phyloP scores from a whole-genome alignment of 2,329 filamentous ascomycete species.

The Diaporthe helianthi region DNA sequence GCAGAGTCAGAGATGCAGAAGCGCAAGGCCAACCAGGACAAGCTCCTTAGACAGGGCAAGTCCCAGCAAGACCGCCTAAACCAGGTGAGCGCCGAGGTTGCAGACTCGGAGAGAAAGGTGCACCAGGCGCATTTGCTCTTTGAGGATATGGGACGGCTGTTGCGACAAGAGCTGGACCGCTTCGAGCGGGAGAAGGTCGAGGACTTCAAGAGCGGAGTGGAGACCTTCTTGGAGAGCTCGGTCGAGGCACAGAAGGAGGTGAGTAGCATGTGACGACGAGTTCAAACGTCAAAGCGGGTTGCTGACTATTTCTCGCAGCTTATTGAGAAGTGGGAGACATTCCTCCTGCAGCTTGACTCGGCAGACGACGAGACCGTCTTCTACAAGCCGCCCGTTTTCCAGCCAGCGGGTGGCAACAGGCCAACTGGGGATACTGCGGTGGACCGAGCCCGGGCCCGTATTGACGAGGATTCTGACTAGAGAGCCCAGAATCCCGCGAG shows the following conservation, averaged over 20 bases:
- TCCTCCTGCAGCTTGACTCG: constrained; percentile 92
- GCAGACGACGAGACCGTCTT: constrained; percentile 82
- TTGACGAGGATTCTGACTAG: constrained; percentile 68
- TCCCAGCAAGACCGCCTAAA: constrained; percentile 95
- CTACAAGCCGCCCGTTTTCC: constrained; percentile 68
- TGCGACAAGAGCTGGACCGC: constrained; percentile 88
- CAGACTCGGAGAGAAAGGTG: constrained; percentile 91
- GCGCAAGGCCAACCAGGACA: constrained; percentile 87
- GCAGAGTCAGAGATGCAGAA: constrained; percentile 92
- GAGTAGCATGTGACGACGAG: constrained; percentile 42
- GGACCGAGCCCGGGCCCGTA: constrained; percentile 64
- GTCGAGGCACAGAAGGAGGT: constrained; percentile 99
- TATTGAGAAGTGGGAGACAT: constrained; percentile 97
- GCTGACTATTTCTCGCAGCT: constrained; percentile 49
- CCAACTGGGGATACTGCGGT: constrained; percentile 64
- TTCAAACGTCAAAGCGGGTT: constrained; percentile 35
- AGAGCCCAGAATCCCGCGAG: constrained; percentile 32
- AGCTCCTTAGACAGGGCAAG: constrained; percentile 91
- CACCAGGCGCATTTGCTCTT: constrained; percentile 90
- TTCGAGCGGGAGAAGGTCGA: constrained; percentile 99
- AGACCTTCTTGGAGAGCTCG: constrained; percentile 95
- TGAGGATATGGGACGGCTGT: constrained; percentile 95
- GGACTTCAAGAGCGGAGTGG: constrained; percentile 97
- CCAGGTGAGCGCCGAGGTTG: constrained; percentile 90
- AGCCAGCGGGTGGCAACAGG: constrained; percentile 51